Evolutionary conservation across 2,329 filamentous ascomycete species (phyloP).

Genomic region (Colletotrichum sp.): DNA sequence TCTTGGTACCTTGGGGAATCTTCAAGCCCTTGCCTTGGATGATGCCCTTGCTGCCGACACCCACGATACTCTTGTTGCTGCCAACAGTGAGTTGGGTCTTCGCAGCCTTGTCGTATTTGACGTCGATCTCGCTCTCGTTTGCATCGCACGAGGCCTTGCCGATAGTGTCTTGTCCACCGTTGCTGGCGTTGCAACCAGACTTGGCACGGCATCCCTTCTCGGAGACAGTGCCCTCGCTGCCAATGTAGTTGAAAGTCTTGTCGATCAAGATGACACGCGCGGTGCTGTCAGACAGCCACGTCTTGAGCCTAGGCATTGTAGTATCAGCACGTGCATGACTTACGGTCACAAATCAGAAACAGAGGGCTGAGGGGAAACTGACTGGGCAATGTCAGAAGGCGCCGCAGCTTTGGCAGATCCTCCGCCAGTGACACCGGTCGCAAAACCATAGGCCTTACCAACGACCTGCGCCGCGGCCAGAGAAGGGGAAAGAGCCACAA

Average conservation of each 20-base stretch:
- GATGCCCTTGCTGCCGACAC: constrained; percentile 54
- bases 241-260: constrained; percentile 60
- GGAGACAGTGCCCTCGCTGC: constrained; percentile 56
- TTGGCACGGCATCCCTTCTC: constrained; percentile 64
- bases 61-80: constrained; percentile 63
- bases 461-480: constrained; percentile 28
- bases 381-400: constrained; percentile 8
- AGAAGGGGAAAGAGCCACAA: constrained; percentile 21
- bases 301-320: constrained; percentile 33
- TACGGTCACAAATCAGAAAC: too few relatives aligned
- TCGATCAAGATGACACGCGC: constrained; percentile 63
- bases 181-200: constrained; percentile 25
- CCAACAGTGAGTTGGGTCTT: constrained; percentile 53
- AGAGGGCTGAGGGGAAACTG: not conserved
- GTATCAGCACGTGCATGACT: not conserved
- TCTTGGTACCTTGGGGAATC: constrained; percentile 47
- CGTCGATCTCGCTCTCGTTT: constrained; percentile 49
- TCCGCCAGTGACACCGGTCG: constrained; percentile 1
- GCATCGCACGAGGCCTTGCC: constrained; percentile 24
- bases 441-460: constrained; percentile 32
- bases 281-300: not conserved
- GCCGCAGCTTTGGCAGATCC: not conserved
- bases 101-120: constrained; percentile 56
- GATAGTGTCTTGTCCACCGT: constrained; percentile 24
- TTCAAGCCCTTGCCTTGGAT: constrained; percentile 64